A percentile compares a stretch with the other conserved stretches of the same genome.
These are phyloP conservation scores for Letharia lupina DNA, from an alignment of 495 filamentous ascomycete species.

Conservation along the genomic window DNA sequence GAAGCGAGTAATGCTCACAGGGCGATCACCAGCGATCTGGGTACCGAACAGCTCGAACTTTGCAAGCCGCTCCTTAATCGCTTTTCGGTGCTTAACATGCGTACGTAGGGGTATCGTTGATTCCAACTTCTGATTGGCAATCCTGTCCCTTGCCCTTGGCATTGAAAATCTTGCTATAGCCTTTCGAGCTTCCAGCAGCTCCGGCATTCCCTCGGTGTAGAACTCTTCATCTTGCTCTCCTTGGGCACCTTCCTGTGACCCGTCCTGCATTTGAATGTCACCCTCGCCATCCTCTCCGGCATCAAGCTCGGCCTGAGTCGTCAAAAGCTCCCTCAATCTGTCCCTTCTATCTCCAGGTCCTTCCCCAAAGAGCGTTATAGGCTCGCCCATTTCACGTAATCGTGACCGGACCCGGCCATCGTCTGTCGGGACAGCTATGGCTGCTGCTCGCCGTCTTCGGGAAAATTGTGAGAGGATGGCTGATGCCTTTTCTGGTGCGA, in stretches of 20 bases:
- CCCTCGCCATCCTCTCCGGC: constrained; percentile 48
- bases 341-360: constrained; percentile 80
- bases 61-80: constrained; percentile 73
- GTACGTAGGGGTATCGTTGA: constrained; percentile 73
- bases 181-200: constrained; percentile 67
- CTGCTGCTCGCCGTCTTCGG: constrained; percentile 77
- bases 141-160: constrained; percentile 66
- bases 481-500: constrained; percentile 80
- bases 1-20: constrained; percentile 83
- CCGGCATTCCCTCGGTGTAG: constrained; percentile 72
- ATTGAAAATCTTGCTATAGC: constrained; percentile 81
- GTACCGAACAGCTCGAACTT: constrained; percentile 85
- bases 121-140: constrained; percentile 69
- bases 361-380: constrained; percentile 93
- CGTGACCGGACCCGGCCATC: constrained; percentile 76
- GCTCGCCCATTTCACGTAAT: constrained; percentile 78
- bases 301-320: constrained; percentile 59
- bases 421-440: constrained; percentile 91
- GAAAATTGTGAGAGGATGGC: constrained; percentile 85
- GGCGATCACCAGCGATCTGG: constrained; percentile 83
- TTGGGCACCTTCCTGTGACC: constrained; percentile 33
- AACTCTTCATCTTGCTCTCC: constrained; percentile 88
- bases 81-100: constrained; percentile 84
- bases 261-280: constrained; percentile 56
- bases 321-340: constrained; percentile 72